Conservation (phyloP, 1,139 yeast genomes). For the Taphrina populina region DNA sequence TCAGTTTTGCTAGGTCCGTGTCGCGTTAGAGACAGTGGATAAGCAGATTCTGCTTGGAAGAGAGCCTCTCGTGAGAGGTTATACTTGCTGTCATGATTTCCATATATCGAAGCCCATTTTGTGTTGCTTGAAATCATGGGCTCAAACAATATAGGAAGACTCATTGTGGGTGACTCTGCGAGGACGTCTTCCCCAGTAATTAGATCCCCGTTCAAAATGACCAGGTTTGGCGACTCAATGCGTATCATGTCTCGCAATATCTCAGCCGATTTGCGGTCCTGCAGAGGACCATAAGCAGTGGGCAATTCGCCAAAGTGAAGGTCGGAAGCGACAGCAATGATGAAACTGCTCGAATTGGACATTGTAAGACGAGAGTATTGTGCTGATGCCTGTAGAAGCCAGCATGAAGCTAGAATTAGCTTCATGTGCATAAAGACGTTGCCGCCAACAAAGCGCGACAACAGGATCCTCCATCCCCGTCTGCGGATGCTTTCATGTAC, state of each 20-base stretch:
- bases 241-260: background rate
- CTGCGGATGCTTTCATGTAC: too few relatives aligned
- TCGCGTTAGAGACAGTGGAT: background rate
- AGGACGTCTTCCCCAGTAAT: conserved; percentile 12
- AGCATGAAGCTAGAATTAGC: too few relatives aligned
- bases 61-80: conserved; percentile 2
- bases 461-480: too few relatives aligned
- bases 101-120: conserved; percentile 7
- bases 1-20: background rate
- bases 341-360: background rate
- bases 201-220: conserved; percentile 1
- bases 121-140: conserved; percentile 1
- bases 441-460: too few relatives aligned
- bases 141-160: background rate
- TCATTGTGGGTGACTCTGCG: conserved; percentile 1
- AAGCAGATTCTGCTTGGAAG: background rate
- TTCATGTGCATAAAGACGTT: too few relatives aligned
- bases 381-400: too few relatives aligned
- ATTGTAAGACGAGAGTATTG: too few relatives aligned
- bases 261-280: conserved; percentile 2
- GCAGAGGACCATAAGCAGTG: background rate
- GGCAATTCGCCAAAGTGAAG: conserved; percentile 10
- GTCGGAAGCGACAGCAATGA: conserved; percentile 9
- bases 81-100: conserved; percentile 15
- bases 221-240: conserved; percentile 1